These are phyloP conservation scores for Termitomyces sp. DNA, from an alignment of 768 basidiomycete species.

Conservation along the genomic window DNA sequence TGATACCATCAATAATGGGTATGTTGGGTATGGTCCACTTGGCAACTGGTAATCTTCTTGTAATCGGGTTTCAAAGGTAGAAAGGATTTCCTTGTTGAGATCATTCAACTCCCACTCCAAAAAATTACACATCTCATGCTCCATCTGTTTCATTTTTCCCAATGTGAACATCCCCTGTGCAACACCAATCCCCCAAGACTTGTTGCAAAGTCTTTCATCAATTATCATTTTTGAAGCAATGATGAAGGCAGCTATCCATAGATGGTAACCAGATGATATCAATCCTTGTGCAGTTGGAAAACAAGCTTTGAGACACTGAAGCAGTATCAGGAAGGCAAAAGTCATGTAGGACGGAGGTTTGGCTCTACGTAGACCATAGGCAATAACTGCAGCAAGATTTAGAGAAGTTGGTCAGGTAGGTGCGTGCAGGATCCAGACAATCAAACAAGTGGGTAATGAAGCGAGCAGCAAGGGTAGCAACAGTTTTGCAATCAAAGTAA, in stretches of 20 bases:
- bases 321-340: slow-evolving; percentile 62
- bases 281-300: slow-evolving; percentile 88
- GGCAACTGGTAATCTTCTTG: slow-evolving; percentile 52
- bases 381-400: slow-evolving; percentile 83
- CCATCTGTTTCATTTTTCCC: slow-evolving; percentile 95
- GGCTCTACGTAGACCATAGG: slow-evolving; percentile 83
- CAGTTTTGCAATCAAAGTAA: slow-evolving; percentile 73
- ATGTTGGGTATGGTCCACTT: slow-evolving; percentile 57
- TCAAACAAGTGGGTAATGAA: slow-evolving; percentile 86
- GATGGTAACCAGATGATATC: slow-evolving; percentile 85
- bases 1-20: slow-evolving; percentile 58
- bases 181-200: slow-evolving; percentile 88
- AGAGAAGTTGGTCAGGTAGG: slow-evolving; percentile 42
- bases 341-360: slow-evolving; percentile 68
- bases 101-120: slow-evolving; percentile 92
- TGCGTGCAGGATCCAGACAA: slow-evolving; percentile 78
- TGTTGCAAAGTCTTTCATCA: slow-evolving; percentile 93
- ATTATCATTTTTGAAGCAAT: slow-evolving; percentile 90
- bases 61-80: slow-evolving; percentile 59
- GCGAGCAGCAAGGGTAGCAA: slow-evolving; percentile 65
- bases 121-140: slow-evolving; percentile 89
- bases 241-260: slow-evolving; percentile 94
- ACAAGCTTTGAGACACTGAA: slow-evolving; percentile 85
- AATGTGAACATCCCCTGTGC: slow-evolving; percentile 84
- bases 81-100: slow-evolving; percentile 60